Evolutionary conservation across 139 green algal species (phyloP).

Genomic region (Chlorella sorokiniana): DNA sequence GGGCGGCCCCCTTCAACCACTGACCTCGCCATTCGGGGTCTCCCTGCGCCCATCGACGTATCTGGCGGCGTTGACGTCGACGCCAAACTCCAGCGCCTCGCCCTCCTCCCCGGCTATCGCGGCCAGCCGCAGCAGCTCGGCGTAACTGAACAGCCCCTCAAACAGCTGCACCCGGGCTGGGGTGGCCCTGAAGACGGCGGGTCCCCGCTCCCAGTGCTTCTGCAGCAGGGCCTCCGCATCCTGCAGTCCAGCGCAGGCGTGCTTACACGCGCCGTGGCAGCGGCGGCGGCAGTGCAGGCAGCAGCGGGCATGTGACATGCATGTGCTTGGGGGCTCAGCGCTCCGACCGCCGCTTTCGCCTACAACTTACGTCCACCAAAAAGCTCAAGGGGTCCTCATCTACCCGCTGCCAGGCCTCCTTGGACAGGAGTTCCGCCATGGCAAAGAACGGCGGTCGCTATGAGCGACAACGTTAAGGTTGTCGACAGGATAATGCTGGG

Average conservation of each 20-base stretch:
- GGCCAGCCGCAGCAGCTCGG: conserved; percentile 24
- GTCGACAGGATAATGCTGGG: no score
- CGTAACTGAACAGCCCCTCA: conserved; percentile 8
- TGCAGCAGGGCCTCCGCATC: conserved; percentile 27
- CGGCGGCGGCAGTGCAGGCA: background rate
- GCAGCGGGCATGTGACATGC: background rate
- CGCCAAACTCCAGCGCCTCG: conserved; percentile 55
- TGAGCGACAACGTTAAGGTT: no score
- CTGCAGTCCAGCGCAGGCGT: background rate
- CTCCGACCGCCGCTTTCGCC: background rate
- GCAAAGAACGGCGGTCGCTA: background rate
- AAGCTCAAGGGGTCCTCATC: conserved; percentile 47
- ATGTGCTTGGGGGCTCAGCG: background rate
- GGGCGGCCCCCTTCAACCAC: no score
- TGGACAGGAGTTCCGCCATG: background rate
- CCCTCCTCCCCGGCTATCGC: conserved; percentile 12
- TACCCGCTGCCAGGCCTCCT: conserved; percentile 3
- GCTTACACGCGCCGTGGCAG: background rate
- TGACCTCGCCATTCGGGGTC: conserved; percentile 57
- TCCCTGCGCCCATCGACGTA: conserved; percentile 61
- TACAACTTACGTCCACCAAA: conserved; percentile 41
- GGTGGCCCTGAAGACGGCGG: conserved; percentile 42
- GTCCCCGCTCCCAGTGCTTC: conserved; percentile 46
- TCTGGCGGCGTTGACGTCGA: conserved; percentile 63
- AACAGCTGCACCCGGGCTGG: conserved; percentile 44